Evolutionary conservation across 352 stramenopile species (phyloP).

Genomic region (Pythium grandisporangium): DNA sequence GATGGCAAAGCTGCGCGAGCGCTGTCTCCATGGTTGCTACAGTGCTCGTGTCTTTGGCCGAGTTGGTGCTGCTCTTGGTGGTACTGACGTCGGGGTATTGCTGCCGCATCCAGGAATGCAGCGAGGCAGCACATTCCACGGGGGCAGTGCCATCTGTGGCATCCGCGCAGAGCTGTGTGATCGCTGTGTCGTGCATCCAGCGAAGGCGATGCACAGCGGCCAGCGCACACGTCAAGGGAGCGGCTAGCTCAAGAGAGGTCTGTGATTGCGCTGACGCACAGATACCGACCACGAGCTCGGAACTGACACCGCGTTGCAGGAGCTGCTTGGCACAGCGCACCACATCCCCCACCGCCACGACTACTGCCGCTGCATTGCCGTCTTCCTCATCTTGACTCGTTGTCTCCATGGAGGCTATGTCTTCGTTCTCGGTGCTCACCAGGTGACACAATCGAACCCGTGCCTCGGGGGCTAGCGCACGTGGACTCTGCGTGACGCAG

Average conservation of each 20-base stretch:
- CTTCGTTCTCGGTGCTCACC: no score
- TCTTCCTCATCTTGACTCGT: not conserved
- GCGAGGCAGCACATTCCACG: conserved; percentile 22
- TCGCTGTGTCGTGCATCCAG: conserved; percentile 29
- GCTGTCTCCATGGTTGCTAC: not conserved
- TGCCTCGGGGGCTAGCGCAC: not conserved
- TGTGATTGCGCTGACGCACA: conserved; percentile 23
- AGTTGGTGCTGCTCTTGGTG: not conserved
- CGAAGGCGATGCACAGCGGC: conserved; percentile 27
- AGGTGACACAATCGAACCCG: not conserved
- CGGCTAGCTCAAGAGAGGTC: no score
- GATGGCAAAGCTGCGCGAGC: conserved; percentile 10
- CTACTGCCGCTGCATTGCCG: not conserved
- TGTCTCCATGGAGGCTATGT: no score
- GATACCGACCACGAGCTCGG: conserved; percentile 13
- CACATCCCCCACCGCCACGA: no score
- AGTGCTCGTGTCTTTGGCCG: no score
- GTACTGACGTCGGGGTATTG: conserved; percentile 1
- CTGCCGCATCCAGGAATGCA: conserved; percentile 11
- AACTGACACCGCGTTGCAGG: conserved; percentile 2
- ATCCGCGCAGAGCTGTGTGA: conserved; percentile 22
- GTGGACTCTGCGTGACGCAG: conserved; percentile 1
- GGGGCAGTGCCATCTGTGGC: conserved; percentile 9
- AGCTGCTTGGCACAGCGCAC: conserved; percentile 14
- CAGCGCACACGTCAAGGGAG: conserved; percentile 36